phyloP scores from a whole-genome alignment of 257 asterid genomes.

The Fraxinus pennsylvanica region DNA sequence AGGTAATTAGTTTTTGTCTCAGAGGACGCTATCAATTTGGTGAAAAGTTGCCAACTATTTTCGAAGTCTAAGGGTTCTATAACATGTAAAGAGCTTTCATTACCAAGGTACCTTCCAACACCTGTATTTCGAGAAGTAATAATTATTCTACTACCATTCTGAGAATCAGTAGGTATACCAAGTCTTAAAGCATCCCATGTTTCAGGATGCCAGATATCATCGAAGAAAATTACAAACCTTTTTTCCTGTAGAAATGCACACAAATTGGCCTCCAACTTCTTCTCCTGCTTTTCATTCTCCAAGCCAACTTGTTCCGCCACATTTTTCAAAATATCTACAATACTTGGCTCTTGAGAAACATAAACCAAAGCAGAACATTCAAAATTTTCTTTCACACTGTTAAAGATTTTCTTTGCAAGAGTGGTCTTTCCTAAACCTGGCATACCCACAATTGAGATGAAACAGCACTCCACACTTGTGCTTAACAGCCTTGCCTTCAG shows the following conservation, averaged over 20 bases:
- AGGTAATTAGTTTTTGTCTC: no score
- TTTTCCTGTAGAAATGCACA: not conserved
- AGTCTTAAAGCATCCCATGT: conserved; percentile 21
- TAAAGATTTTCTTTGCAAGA: conserved; percentile 10
- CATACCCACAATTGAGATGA: conserved; percentile 14
- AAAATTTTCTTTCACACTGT: not conserved
- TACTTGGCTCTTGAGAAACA: conserved; percentile 10
- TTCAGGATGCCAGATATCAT: conserved; percentile 27
- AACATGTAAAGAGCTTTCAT: conserved; percentile 14
- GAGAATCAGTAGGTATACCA: conserved; percentile 3
- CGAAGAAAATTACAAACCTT: conserved; percentile 26
- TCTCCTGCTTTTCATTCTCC: conserved; percentile 9
- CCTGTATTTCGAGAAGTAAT: conserved; percentile 21
- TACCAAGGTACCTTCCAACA: conserved; percentile 28
- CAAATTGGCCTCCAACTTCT: conserved; percentile 6
- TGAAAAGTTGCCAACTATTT: conserved; percentile 31
- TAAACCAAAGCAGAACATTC: conserved; percentile 4
- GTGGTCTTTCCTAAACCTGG: conserved; percentile 19
- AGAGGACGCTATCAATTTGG: not conserved
- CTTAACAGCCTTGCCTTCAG: not conserved
- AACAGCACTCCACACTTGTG: not conserved
- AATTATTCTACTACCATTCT: conserved; percentile 24
- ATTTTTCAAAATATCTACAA: conserved; percentile 1
- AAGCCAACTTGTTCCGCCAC: conserved; percentile 31
- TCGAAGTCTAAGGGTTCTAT: conserved; percentile 19